Base-by-base conservation (phyloP, 78 protist genomes). In the Monosiga brevicollis region DNA sequence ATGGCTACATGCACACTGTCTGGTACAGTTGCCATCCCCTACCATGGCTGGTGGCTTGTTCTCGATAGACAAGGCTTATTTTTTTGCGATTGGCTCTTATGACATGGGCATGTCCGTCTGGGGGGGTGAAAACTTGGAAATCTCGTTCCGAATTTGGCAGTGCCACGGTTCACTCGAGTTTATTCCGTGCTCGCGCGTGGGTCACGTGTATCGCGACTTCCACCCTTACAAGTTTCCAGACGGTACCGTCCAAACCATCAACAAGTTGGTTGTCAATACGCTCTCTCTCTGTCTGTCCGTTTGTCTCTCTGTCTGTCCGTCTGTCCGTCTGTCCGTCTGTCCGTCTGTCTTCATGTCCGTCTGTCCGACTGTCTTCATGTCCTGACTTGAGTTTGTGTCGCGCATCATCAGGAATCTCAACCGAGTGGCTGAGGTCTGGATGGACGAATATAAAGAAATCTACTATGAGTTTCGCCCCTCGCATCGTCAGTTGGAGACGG, bases 111-210 rank as follows among this genome's bases (percentile, higher is more conserved):
- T 72, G 76, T 0, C 26, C 38, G 37, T 72, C 20, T 72, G 76
- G 76, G 76, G 76, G 23, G 76, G 62, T 49, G 76, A 72, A 26
- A 72, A 72, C 76, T 2, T 72, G 40, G 76, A 72, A n/a, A 72
- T 72, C 34, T 72, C 76, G 29, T 26, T 72, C 34, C 34, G 76
- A 20, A 72, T 72, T 38, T 72, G 76, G 76, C 76, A 72, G 76
- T 49, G 62, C 62, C 34, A 26, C 29, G 76, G 76, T 23, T 2
- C 39, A 38, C 9, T 72, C 39, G 76, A 26, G 39, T 32, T 72
- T 38, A 34, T 72, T 38, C 76, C 76, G 76, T 72, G 76, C 76
- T 72, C 76, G 76, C 76, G 76, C 76, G 76, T 72, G 37, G 76
- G 76, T 11, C 76, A 72, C 38, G 26, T 72, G 39, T 72, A 23